These are phyloP conservation scores for Chaetomium cochliodes DNA, from an alignment of 495 filamentous ascomycete species.

Conservation along the genomic window DNA sequence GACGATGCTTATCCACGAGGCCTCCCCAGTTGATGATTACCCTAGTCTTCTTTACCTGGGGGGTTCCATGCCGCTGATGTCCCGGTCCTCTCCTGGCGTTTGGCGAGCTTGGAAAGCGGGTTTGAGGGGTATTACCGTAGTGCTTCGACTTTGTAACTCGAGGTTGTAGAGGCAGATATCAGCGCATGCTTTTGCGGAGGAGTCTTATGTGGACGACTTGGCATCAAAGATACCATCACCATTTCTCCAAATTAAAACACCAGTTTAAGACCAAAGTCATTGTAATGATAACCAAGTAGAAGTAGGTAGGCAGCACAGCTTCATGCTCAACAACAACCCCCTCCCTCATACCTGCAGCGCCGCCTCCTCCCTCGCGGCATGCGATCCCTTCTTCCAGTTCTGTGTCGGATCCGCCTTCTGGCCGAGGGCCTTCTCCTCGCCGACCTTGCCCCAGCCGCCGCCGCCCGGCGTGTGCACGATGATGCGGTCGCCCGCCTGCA, in stretches of 20 bases:
- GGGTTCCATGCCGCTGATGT: neutral
- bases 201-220: neutral
- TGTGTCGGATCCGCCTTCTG: conserved; percentile 53
- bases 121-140: neutral
- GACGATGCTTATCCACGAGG: neutral
- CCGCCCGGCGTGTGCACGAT: conserved; percentile 71
- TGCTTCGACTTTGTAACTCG: neutral
- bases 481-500: conserved; percentile 83
- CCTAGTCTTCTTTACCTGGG: neutral
- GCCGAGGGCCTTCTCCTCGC: conserved; percentile 49
- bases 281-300: no score
- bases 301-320: no score
- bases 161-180: neutral
- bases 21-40: neutral
- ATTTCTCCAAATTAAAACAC: neutral
- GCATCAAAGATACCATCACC: neutral
- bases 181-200: neutral
- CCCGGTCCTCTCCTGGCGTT: neutral
- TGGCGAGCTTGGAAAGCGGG: neutral
- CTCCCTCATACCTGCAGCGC: conserved; percentile 50
- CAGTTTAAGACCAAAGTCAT: neutral
- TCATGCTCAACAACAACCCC: neutral
- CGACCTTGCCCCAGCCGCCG: conserved; percentile 67
- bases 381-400: conserved; percentile 60
- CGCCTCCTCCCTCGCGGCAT: conserved; percentile 54